Evolutionary conservation across 768 basidiomycete genomes (phyloP).

Genomic region (Calvatia gigantea): DNA sequence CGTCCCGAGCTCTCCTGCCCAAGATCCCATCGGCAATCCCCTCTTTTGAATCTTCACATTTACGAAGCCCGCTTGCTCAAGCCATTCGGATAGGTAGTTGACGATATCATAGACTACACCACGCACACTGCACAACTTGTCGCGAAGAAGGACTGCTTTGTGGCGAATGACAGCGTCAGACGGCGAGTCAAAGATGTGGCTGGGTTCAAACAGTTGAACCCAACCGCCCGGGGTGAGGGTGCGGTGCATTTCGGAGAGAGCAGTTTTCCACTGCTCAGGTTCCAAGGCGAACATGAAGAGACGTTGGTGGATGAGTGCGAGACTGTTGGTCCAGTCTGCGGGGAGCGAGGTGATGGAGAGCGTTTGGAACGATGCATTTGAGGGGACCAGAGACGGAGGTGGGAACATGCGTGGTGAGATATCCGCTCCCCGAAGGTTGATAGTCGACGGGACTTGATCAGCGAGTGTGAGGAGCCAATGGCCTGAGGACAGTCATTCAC

Average conservation of each 20-base stretch:
- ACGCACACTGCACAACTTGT: background rate
- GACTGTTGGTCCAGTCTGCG: background rate
- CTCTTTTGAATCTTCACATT: background rate
- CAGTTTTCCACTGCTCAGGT: constrained; percentile 9
- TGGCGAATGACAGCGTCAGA: background rate
- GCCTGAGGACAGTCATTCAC: constrained; percentile 12
- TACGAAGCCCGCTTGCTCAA: constrained; percentile 3
- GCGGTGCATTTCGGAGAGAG: constrained; percentile 3
- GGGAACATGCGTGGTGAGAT: constrained; percentile 20
- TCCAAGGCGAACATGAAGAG: background rate
- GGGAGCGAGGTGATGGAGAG: background rate
- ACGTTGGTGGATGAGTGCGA: constrained; percentile 5
- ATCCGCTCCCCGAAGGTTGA: constrained; percentile 18
- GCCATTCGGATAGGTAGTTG: background rate
- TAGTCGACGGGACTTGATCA: constrained; percentile 5
- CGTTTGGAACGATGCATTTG: background rate
- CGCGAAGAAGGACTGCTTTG: background rate
- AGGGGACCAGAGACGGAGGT: background rate
- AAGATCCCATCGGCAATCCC: background rate
- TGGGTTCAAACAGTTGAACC: constrained; percentile 8
- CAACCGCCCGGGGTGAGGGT: constrained; percentile 9
- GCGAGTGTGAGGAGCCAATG: constrained; percentile 19
- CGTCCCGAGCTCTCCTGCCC: background rate
- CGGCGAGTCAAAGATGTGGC: background rate
- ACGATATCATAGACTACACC: constrained; percentile 4